Conservation (phyloP, 2,329 filamentous ascomycete species). For the Colletotrichum sp. region DNA sequence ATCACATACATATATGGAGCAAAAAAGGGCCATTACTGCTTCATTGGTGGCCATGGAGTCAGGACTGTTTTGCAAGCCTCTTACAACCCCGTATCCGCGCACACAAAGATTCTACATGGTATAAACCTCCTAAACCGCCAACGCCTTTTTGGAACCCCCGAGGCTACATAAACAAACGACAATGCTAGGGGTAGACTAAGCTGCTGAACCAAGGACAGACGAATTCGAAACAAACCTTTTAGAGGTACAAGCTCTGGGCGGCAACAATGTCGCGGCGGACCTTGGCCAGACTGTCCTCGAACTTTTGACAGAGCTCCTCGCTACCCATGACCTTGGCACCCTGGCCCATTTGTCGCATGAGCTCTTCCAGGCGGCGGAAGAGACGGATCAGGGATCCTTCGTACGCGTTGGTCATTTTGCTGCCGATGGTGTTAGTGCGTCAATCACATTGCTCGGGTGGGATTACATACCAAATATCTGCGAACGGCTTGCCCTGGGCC, state of each 20-base stretch:
- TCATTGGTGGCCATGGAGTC: slow-evolving; percentile 21
- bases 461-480: slow-evolving; percentile 87
- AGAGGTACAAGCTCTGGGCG: slow-evolving; percentile 91
- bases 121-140: background rate
- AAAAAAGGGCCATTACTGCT: slow-evolving; percentile 22
- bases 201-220: background rate
- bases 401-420: slow-evolving; percentile 99
- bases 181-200: background rate
- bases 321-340: slow-evolving; percentile 98
- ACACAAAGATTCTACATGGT: slow-evolving; percentile 20
- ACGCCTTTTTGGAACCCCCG: slow-evolving; percentile 7
- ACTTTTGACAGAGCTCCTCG: slow-evolving; percentile 90
- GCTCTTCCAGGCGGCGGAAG: slow-evolving; percentile 93
- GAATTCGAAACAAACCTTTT: slow-evolving; percentile 33
- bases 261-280: slow-evolving; percentile 94
- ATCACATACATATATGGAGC: background rate
- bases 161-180: slow-evolving; percentile 12
- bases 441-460: background rate
- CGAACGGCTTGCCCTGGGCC: slow-evolving; percentile 89
- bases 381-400: slow-evolving; percentile 95
- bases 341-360: slow-evolving; percentile 93
- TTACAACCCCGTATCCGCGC: slow-evolving; percentile 5
- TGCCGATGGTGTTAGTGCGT: slow-evolving; percentile 43
- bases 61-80: background rate
- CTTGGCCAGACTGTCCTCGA: slow-evolving; percentile 84